Percentiles rank a stretch among this genome's conserved stretches.
phyloP scores from a whole-genome alignment of 192 early-diverging fungal species.

The Helicostylum pulchrum region DNA sequence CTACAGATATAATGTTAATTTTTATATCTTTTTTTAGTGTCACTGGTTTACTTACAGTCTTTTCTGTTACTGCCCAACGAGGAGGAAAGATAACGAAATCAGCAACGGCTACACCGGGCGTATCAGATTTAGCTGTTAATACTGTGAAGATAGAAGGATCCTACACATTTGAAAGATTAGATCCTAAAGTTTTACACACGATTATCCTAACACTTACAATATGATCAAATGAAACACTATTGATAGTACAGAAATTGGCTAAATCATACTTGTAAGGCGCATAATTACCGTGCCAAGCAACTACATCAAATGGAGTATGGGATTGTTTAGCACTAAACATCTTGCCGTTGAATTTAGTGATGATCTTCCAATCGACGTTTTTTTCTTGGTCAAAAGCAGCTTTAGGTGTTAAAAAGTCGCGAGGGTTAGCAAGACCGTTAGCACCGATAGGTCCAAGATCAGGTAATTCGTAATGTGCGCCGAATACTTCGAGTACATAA shows the following conservation, averaged over 20 bases:
- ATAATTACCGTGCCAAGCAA: slow-evolving; percentile 99
- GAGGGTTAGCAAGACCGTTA: slow-evolving; percentile 92
- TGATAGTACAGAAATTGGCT: slow-evolving; percentile 76
- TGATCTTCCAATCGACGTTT: slow-evolving; percentile 57
- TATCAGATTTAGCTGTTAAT: slow-evolving; percentile 83
- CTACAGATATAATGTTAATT: slow-evolving; percentile 17
- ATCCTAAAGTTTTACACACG: neutral
- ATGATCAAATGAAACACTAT: slow-evolving; percentile 90
- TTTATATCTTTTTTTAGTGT: slow-evolving; percentile 1
- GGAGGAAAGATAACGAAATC: slow-evolving; percentile 99
- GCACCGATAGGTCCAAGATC: slow-evolving; percentile 93
- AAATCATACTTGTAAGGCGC: slow-evolving; percentile 93
- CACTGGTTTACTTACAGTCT: slow-evolving; percentile 65
- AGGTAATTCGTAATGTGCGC: slow-evolving; percentile 89
- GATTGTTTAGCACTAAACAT: slow-evolving; percentile 68
- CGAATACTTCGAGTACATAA: slow-evolving; percentile 88
- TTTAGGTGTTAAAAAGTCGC: slow-evolving; percentile 88
- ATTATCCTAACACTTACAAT: slow-evolving; percentile 45
- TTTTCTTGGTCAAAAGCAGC: slow-evolving; percentile 74
- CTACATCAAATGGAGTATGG: slow-evolving; percentile 93
- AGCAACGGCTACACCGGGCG: slow-evolving; percentile 80
- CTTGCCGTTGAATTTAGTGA: slow-evolving; percentile 83
- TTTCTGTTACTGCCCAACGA: slow-evolving; percentile 85
- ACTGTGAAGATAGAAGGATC: slow-evolving; percentile 99
- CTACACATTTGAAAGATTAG: slow-evolving; percentile 32